Base-by-base conservation (phyloP, 148 eudicot genomes). In the Cornus controversa region DNA sequence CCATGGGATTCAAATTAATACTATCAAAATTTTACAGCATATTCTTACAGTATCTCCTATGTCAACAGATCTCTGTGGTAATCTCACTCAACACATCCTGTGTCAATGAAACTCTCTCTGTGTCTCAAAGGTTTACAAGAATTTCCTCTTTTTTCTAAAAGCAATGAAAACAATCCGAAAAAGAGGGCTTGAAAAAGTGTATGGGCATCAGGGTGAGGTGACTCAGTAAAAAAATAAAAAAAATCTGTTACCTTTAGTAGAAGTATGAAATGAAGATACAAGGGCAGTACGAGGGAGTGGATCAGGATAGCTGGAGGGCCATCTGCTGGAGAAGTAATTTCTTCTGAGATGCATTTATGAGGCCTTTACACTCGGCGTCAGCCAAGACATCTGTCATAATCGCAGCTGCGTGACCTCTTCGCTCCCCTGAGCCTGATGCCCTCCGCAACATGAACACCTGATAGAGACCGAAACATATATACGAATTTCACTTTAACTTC, bases 371-470 rank as follows among this genome's bases (percentile, higher is more conserved):
- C 79, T 91, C 98, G 0, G 98, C 96, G 70, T 93, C 98, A 65
- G 86, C 84, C 85, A 91, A 79, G 31, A 93, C 91, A 36, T 93
- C 92, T 0, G 96, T 88, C 98, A 93, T 91, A 57, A 93, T 88
- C 5, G 98, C 90, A 23, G 90, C 86, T 22, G 98, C 96, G 36
- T 89, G 90, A 16, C 92, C 96, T 87, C 87, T 87, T 18, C 91
- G 96, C 77, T 89, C 98, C 66, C 91, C 89, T 10, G 78, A 68
- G 11, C 84, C 86, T 47, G 88, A 84, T n/a, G 89, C 87, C 81
- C 86, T 93, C 81, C 90, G 76, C 80, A 91, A 84, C 98, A 93
- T 93, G 70, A 93, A 91, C 78, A 86, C 88, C 96, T 93, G 75
- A 76, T 80, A 6, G 37, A 40, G 6, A 40, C 6, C 18, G 28